Base-by-base conservation (phyloP, 345 rosid genomes). In the Arabidopsis arenosa region DNA sequence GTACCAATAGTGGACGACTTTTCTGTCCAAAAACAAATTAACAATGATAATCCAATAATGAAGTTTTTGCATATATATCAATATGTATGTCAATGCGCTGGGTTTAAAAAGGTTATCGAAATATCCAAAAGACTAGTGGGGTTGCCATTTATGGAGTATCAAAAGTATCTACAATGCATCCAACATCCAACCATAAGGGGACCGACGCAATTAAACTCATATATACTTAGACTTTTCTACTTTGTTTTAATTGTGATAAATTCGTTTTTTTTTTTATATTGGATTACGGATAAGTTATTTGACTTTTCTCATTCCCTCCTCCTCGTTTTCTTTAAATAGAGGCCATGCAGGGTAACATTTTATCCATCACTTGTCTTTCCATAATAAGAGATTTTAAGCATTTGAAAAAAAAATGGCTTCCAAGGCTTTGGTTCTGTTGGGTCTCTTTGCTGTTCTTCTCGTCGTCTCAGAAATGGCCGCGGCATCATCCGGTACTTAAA, bases 111-210 rank as follows among this genome's bases (percentile, higher is more conserved):
- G 12, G 54, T 54, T 35, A 36, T 9, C 43, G 44, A 63, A 18
- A 30, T 1, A 48, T 71, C 70, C 44, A 44, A 55, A 33, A 45
- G n/a, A 65, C 72, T 56, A 44, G 72, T 55, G 72, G 77, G 48
- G 30, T n/a, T 65, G 7, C 30, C 66, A 74, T 65, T 74, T 56
- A 74, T 74, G 70, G 65, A 54, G 64, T 26, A 63, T 64, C 39
- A 26, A 64, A 32, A 54, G 33, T 64, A 54, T 74, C 33, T 5
- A 64, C 64, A 63, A 54, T 64, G 70, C 33, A 33, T 43, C 71
- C 77, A 65, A 65, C 78, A 17, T 5, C 58, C 58, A 74, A 74
- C 72, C 65, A 44, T 35, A 74, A 23, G 55, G 21, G 77, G 70
- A 5, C 76, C 64, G 64, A 55, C 58, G 21, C 49, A 48, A 26